Evolutionary conservation across 179 eudicot species (phyloP).

Genomic region (Sideroxylon spinosum): DNA sequence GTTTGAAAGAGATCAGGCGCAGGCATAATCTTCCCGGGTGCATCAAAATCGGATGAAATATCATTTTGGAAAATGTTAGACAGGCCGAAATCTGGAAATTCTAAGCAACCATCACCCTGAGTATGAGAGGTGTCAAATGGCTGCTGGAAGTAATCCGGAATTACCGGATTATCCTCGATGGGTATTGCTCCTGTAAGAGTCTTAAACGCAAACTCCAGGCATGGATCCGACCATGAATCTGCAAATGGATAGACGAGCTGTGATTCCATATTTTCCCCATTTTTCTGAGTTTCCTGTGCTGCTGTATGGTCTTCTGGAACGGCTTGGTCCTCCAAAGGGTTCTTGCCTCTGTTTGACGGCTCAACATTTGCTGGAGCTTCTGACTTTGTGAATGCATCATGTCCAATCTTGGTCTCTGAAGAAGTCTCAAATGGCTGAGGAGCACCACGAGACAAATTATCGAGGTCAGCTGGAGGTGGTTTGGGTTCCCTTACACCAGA

Average conservation of each 20-base stretch:
- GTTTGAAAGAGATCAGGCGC: constrained; percentile 18
- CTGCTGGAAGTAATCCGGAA: constrained; percentile 44
- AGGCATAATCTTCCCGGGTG: neutral
- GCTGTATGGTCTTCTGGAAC: constrained; percentile 24
- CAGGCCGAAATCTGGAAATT: constrained; percentile 23
- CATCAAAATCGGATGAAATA: neutral
- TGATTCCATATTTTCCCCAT: constrained; percentile 21
- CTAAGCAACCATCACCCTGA: neutral
- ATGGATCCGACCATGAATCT: constrained; percentile 55
- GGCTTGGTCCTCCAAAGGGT: constrained; percentile 18
- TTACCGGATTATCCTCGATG: constrained; percentile 40
- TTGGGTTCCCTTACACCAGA: constrained; percentile 16
- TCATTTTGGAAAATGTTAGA: constrained; percentile 26
- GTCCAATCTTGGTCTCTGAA: constrained; percentile 8
- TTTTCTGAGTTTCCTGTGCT: constrained; percentile 12
- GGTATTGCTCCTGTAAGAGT: constrained; percentile 67
- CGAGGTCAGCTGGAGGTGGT: neutral
- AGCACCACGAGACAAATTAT: neutral
- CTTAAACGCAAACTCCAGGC: constrained; percentile 64
- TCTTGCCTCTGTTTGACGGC: constrained; percentile 13
- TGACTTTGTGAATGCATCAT: constrained; percentile 5
- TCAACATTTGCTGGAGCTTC: constrained; percentile 18
- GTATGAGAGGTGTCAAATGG: constrained; percentile 31
- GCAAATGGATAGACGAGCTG: constrained; percentile 31
- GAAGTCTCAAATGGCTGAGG: constrained; percentile 14